Evolutionary conservation across 2,329 filamentous ascomycete species (phyloP).

Genomic region (Aspergillus luchuensis): DNA sequence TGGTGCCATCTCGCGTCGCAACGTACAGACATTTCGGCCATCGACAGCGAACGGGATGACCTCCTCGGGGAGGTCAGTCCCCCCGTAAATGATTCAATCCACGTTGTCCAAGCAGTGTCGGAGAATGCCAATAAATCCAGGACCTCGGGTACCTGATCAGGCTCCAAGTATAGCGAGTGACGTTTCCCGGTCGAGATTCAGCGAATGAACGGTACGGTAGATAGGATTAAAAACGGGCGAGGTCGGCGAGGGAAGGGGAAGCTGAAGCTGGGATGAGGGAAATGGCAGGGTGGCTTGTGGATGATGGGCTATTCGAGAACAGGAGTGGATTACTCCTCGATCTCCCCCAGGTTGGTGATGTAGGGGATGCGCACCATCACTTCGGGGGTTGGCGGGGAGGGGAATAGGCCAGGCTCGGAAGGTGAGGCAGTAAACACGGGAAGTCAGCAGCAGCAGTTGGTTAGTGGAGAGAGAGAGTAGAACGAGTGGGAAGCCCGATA

Average conservation of each 20-base stretch:
- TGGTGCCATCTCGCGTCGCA: constrained; percentile 27
- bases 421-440: constrained; percentile 20
- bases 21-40: constrained; percentile 35
- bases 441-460: not conserved
- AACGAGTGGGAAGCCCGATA: constrained; percentile 2
- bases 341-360: constrained; percentile 18
- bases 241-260: not conserved
- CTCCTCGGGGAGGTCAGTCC: constrained; percentile 46
- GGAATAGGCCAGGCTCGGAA: constrained; percentile 12
- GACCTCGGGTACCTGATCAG: constrained; percentile 16
- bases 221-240: not conserved
- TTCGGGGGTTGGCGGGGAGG: constrained; percentile 21
- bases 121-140: not conserved
- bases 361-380: constrained; percentile 28
- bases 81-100: constrained; percentile 39
- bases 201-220: not conserved
- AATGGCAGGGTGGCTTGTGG: not conserved
- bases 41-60: constrained; percentile 38
- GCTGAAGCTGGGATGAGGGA: not conserved
- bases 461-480: not conserved
- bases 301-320: constrained; percentile 7
- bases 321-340: constrained; percentile 20
- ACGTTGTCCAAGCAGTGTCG: constrained; percentile 34
- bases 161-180: constrained; percentile 3
- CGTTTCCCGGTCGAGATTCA: constrained; percentile 4